A percentile compares a stretch with the other conserved stretches of the same genome.
These are phyloP conservation scores for Lecanicillium sp. DNA, from an alignment of 2,329 filamentous ascomycete species.

Conservation along the genomic window DNA sequence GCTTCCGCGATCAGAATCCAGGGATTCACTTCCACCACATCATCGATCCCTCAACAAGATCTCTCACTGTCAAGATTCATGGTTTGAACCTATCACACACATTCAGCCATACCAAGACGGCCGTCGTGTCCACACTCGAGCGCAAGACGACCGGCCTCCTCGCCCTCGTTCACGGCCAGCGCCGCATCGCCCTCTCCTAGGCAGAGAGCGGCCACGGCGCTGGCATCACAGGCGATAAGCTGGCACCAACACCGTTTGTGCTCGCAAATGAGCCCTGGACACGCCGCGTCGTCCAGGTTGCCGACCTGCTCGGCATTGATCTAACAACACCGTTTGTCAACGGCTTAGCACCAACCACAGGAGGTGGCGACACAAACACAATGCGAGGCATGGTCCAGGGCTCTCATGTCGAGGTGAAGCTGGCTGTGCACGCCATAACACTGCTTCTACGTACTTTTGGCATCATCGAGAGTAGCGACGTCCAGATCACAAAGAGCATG, in stretches of 20 bases:
- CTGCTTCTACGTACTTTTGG: conserved; percentile 18
- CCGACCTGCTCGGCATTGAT: conserved; percentile 19
- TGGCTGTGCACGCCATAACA: conserved; percentile 24
- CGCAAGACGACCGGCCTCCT: conserved; percentile 4
- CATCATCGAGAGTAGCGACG: conserved; percentile 14
- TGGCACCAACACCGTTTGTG: conserved; percentile 15
- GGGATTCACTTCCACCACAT: too few species aligned
- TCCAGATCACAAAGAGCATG: conserved; percentile 13
- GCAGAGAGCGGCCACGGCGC: conserved; percentile 18
- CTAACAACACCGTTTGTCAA: conserved; percentile 22
- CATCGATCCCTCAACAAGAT: too few species aligned
- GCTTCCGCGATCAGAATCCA: too few species aligned
- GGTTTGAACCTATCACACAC: too few species aligned
- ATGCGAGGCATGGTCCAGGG: conserved; percentile 21
- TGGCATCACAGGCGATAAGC: conserved; percentile 19
- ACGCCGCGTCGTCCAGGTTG: conserved; percentile 19
- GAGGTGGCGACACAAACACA: background rate
- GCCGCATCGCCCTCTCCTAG: conserved; percentile 1
- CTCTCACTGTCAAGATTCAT: too few species aligned
- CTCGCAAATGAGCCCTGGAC: conserved; percentile 26
- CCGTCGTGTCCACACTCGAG: background rate
- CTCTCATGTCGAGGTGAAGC: conserved; percentile 32
- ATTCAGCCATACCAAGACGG: too few species aligned
- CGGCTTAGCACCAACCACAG: background rate
- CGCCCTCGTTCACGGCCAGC: background rate